Evolutionary conservation across 139 green algal species (phyloP).

Genomic region (Chlorella sp.): DNA sequence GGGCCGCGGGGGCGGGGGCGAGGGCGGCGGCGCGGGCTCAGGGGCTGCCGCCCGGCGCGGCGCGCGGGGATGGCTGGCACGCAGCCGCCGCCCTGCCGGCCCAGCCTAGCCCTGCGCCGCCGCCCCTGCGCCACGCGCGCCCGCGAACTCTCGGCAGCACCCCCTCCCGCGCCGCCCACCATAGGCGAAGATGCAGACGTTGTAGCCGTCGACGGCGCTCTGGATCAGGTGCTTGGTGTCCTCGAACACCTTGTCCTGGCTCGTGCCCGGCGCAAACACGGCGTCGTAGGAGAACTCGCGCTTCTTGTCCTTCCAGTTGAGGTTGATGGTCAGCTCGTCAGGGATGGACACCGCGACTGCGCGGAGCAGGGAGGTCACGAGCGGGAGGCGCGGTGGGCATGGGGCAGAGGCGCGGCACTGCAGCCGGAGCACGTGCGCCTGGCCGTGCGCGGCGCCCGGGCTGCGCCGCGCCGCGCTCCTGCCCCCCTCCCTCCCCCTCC

Average conservation of each 20-base stretch:
- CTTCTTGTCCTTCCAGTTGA: slow-evolving; percentile 94
- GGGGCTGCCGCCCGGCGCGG: too few relatives aligned
- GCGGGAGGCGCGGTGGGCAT: background rate
- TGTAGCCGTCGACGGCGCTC: slow-evolving; percentile 87
- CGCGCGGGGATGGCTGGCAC: too few relatives aligned
- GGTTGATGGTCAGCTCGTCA: slow-evolving; percentile 86
- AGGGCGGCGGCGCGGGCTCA: too few relatives aligned
- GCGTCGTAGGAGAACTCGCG: slow-evolving; percentile 92
- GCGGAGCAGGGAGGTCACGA: background rate
- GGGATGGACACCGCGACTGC: slow-evolving; percentile 71
- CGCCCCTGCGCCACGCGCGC: too few relatives aligned
- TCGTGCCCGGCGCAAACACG: slow-evolving; percentile 66
- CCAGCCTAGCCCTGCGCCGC: too few relatives aligned
- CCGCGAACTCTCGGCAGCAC: too few relatives aligned
- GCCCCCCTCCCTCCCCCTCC: background rate
- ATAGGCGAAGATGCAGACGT: slow-evolving; percentile 72
- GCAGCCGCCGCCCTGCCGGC: too few relatives aligned
- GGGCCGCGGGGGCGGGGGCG: background rate
- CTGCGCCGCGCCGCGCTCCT: too few relatives aligned
- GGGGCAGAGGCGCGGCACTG: background rate
- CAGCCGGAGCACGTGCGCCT: background rate
- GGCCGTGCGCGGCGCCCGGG: too few relatives aligned
- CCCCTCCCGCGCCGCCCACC: too few relatives aligned
- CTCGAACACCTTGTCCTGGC: slow-evolving; percentile 93
- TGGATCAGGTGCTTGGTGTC: slow-evolving; percentile 97